Evolutionary conservation across 257 asterid genomes (phyloP).

Genomic region (Salvia hispanica): DNA sequence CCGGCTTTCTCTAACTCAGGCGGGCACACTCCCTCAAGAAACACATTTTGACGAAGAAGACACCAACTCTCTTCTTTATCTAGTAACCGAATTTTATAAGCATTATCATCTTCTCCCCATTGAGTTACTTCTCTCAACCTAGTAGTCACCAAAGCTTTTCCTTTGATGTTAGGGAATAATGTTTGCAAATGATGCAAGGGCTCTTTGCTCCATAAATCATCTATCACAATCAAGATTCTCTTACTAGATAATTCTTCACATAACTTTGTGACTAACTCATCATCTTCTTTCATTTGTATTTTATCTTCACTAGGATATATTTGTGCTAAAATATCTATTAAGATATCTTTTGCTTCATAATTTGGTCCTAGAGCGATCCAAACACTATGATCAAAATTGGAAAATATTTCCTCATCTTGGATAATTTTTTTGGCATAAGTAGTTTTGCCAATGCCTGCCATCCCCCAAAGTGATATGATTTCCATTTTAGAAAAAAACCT

Average conservation of each 20-base stretch:
- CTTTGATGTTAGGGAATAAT: not conserved
- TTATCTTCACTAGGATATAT: not conserved
- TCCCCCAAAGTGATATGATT: not conserved
- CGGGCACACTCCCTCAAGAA: not conserved
- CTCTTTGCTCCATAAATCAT: not conserved
- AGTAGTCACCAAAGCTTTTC: not conserved
- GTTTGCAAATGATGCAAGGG: not conserved
- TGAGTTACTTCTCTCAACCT: not conserved
- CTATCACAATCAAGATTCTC: constrained; percentile 4
- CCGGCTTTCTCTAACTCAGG: not conserved
- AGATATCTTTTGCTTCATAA: not conserved
- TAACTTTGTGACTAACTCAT: not conserved
- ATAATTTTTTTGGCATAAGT: not conserved
- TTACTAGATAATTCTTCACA: not conserved
- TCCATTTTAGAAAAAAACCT: not conserved
- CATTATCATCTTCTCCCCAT: not conserved
- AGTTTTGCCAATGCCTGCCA: constrained; percentile 24
- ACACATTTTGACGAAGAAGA: not conserved
- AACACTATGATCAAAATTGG: not conserved
- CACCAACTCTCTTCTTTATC: constrained; percentile 1
- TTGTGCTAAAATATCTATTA: not conserved
- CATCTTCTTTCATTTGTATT: not conserved
- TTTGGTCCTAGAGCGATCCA: not conserved
- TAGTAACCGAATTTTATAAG: not conserved
- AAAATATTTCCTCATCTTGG: not conserved